A percentile compares a stretch with the other conserved stretches of the same genome.
phyloP scores from a whole-genome alignment of 495 filamentous ascomycete species.

The Penicillium cosmopolitanum region DNA sequence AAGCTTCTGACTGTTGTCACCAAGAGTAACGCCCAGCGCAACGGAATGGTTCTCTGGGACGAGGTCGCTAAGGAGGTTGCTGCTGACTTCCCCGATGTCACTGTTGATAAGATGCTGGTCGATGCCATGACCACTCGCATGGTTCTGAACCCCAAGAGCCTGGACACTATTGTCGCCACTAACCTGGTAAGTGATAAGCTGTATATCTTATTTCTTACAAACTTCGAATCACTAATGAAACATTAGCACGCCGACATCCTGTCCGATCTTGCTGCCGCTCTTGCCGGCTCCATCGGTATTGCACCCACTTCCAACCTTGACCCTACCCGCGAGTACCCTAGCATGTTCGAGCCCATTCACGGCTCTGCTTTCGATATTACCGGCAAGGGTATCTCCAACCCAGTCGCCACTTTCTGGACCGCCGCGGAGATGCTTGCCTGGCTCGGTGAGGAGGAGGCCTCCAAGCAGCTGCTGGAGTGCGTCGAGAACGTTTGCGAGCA shows the following conservation, averaged over 20 bases:
- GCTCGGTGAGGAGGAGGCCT: conserved; percentile 61
- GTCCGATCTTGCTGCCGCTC: conserved; percentile 59
- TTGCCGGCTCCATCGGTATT: conserved; percentile 61
- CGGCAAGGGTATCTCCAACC: conserved; percentile 72
- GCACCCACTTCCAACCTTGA: conserved; percentile 68
- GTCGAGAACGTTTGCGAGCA: conserved; percentile 64
- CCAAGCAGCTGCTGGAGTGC: conserved; percentile 56
- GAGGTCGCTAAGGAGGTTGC: conserved; percentile 51
- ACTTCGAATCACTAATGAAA: conserved; percentile 5
- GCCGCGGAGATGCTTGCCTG: conserved; percentile 70
- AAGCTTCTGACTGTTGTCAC: conserved; percentile 61
- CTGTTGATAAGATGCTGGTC: conserved; percentile 61
- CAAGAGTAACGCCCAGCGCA: conserved; percentile 62
- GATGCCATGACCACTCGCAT: conserved; percentile 63
- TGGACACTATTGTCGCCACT: conserved; percentile 61
- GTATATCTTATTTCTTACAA: neutral
- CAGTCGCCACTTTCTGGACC: conserved; percentile 71
- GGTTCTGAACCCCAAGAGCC: conserved; percentile 54
- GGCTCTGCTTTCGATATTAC: conserved; percentile 74
- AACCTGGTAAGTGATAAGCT: conserved; percentile 45
- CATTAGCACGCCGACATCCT: conserved; percentile 58
- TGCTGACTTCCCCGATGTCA: conserved; percentile 55
- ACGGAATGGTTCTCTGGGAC: conserved; percentile 64
- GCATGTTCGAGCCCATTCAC: conserved; percentile 72
- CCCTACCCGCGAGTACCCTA: conserved; percentile 60